Evolutionary conservation across 164 flowering plant genomes (phyloP), one percentile per base, ranked within the genome.

Genomic region (Chimonanthus salicifolius): DNA sequence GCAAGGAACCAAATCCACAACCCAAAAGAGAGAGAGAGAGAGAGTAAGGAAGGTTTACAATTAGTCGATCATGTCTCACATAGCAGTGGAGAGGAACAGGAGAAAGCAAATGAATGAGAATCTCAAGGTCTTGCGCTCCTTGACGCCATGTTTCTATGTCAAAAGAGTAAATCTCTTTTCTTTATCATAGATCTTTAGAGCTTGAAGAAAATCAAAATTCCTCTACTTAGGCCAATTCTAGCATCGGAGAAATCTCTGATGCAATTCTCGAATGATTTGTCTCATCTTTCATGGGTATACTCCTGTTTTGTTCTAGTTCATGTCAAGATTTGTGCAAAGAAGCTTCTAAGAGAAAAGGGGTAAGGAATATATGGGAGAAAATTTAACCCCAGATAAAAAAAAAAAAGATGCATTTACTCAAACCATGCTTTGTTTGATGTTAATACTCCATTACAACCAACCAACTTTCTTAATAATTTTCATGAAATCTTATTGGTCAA

Each of bases 101-200:
- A 85, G 99, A 83, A 86, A 88, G 76, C 97, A 90, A 81, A 96
- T 92, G 99, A 96, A 96, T 74, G 95, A 96, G 67, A 92, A 96
- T 77, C 98, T 96, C 84, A 88, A 84, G 79, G 92, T 92, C 48
- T 76, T 96, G 18, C 88, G 98, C 63, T 87, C 98, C 68, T 75
- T 94, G 75, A 96, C 95, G 64, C 99, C 99, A 45, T 88, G 87
- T 74, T 94, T 92, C 89, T 94, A 94, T 76, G 78, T 93, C 78
- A 90, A 92, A 84, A 87, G 93, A 94, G 98, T 92, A 88, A 67
- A 13, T 67, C 15, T 47, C 44, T n/a, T 54, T 54, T 54, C 60
- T n/a, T 54, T 54, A n/a, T 54, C 60, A 54, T 54, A 11, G 16
- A 54, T 54, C 60, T 54, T 54, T 33, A 33, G 33, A 33, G 33